A percentile compares a stretch with the other conserved stretches of the same genome.
These are phyloP conservation scores for Plasmodium malariae DNA, from an alignment of 169 alveolate species.

Conservation along the genomic window DNA sequence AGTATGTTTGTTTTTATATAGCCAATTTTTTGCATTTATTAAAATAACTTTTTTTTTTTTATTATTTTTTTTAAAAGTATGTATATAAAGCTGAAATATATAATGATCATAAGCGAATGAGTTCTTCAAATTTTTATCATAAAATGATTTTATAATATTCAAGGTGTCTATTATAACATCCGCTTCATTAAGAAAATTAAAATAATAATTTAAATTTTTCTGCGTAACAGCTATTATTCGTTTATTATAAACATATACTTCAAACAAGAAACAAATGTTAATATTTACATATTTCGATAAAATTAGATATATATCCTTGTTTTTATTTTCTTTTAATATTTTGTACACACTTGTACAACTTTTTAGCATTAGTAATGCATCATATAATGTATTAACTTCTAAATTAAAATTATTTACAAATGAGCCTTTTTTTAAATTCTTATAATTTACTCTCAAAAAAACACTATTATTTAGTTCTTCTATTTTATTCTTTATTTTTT, in stretches of 20 bases:
- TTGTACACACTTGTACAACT: slow-evolving; percentile 63
- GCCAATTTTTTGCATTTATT: slow-evolving; percentile 64
- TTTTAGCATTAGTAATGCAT: slow-evolving; percentile 40
- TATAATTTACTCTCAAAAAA: slow-evolving; percentile 43
- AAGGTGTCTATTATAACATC: slow-evolving; percentile 21
- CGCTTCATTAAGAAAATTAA: slow-evolving; percentile 16
- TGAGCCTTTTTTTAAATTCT: slow-evolving; percentile 30
- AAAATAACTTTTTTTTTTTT: slow-evolving; percentile 57
- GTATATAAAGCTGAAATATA: slow-evolving; percentile 39
- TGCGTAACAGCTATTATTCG: slow-evolving; percentile 41
- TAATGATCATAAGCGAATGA: slow-evolving; percentile 24
- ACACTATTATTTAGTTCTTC: slow-evolving; percentile 40
- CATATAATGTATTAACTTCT: slow-evolving; percentile 63
- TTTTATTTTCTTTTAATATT: slow-evolving; percentile 18
- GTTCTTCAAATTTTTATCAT: slow-evolving; percentile 23
- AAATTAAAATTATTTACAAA: slow-evolving; percentile 39
- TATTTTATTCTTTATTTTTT: slow-evolving; percentile 24
- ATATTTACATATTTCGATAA: slow-evolving; percentile 60
- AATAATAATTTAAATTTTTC: slow-evolving; percentile 52
- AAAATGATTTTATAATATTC: slow-evolving; percentile 19
- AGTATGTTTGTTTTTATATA: slow-evolving; percentile 63
- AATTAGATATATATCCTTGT: slow-evolving; percentile 14
- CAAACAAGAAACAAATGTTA: slow-evolving; percentile 58
- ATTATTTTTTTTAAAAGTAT: slow-evolving; percentile 40
- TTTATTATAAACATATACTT: slow-evolving; percentile 44